A percentile compares a stretch with the other conserved stretches of the same genome.
Evolutionary conservation across 306 rosid species (phyloP).

Genomic region (Gleditsia sinensis): DNA sequence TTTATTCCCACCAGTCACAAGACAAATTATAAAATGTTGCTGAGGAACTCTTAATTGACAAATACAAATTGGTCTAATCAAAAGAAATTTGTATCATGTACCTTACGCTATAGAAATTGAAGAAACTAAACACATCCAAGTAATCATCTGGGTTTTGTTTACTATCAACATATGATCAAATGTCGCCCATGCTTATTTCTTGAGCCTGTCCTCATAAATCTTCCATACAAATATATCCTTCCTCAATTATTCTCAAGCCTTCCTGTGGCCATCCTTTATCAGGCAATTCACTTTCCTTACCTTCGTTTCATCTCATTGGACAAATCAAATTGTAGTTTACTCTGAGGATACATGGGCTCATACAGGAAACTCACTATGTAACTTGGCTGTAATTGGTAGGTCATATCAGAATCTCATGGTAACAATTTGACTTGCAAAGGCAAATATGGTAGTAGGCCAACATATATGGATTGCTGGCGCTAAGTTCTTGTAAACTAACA

Average conservation of each 20-base stretch:
- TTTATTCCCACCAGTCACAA: neutral
- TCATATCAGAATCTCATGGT: too few relatives aligned
- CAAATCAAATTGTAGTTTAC: neutral
- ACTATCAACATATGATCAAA: too few relatives aligned
- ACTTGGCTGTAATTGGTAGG: neutral
- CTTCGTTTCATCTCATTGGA: too few relatives aligned
- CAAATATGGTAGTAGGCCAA: neutral
- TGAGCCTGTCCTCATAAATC: neutral
- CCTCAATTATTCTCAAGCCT: neutral
- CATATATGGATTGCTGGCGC: slow-evolving; percentile 2
- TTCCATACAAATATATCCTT: too few relatives aligned
- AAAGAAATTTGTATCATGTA: slow-evolving; percentile 1
- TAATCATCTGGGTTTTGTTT: neutral
- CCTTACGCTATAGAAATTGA: neutral
- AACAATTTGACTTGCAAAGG: neutral
- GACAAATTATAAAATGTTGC: slow-evolving; percentile 2
- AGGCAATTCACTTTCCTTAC: neutral
- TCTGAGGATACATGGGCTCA: neutral
- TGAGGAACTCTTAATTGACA: neutral
- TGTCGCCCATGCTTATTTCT: neutral
- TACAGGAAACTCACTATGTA: neutral
- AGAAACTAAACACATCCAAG: neutral
- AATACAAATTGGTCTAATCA: neutral
- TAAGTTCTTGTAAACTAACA: neutral
- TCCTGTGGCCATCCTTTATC: neutral